Evolutionary conservation across 257 asterid species (phyloP).

Genomic region (Schizonepeta tenuifolia): DNA sequence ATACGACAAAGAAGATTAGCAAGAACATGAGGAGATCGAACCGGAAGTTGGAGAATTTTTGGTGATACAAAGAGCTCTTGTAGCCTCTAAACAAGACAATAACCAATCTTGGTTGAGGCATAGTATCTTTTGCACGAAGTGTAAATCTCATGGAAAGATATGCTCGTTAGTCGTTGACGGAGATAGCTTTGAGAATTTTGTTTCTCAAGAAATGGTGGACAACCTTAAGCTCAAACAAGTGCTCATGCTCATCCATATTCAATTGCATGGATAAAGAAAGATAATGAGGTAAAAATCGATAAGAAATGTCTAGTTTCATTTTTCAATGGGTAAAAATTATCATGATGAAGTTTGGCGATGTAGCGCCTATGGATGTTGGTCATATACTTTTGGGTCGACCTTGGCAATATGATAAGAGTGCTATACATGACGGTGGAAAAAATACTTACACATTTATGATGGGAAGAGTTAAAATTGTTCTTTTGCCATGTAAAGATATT

Average conservation of each 20-base stretch:
- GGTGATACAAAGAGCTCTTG: not conserved
- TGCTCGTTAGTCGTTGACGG: conserved; percentile 12
- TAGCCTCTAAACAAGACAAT: not conserved
- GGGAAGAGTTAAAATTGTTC: no score
- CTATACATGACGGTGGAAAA: no score
- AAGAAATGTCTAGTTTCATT: no score
- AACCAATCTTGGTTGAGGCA: not conserved
- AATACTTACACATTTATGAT: no score
- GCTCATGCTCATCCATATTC: not conserved
- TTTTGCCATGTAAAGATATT: no score
- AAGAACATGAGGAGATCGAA: not conserved
- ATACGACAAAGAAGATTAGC: conserved; percentile 12
- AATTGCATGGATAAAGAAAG: not conserved
- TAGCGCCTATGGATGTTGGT: no score
- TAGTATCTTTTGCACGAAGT: not conserved
- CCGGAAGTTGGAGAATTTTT: conserved; percentile 18
- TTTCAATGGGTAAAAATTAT: no score
- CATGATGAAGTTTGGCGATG: no score
- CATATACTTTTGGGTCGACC: no score
- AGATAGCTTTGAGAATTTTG: conserved; percentile 11
- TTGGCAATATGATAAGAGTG: no score
- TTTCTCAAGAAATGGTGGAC: conserved; percentile 5
- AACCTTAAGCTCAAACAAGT: not conserved
- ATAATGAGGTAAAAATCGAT: conserved; percentile 7
- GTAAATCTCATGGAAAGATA: not conserved